Conservation (phyloP, 2,329 filamentous ascomycete species). For the Penicillium sp. region DNA sequence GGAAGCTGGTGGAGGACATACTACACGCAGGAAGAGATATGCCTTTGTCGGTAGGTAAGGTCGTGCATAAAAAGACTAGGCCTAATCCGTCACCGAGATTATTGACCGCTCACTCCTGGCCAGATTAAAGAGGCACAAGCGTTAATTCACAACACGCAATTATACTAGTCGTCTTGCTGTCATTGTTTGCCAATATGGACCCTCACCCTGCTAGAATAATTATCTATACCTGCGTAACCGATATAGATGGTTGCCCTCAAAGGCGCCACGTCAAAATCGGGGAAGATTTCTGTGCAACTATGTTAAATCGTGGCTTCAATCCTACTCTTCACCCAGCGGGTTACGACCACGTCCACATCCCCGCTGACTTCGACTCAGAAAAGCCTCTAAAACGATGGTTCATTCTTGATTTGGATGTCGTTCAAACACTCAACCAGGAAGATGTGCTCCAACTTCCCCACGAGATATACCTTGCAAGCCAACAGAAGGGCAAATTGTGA, state of each 20-base stretch:
- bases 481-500: slow-evolving; percentile 17
- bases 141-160: no score
- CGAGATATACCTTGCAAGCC: slow-evolving; percentile 18
- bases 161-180: no score
- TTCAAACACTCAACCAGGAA: slow-evolving; percentile 3
- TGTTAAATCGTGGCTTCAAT: slow-evolving; percentile 14
- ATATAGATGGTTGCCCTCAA: slow-evolving; percentile 18
- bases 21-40: no score
- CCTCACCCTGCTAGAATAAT: slow-evolving; percentile 9
- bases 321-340: slow-evolving; percentile 8
- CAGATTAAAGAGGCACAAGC: no score
- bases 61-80: no score
- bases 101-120: no score
- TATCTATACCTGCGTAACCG: slow-evolving; percentile 16
- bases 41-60: no score
- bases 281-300: slow-evolving; percentile 8
- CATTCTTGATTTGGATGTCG: slow-evolving; percentile 17
- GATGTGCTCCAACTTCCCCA: slow-evolving; percentile 16
- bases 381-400: slow-evolving; percentile 18
- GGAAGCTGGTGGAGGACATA: no score
- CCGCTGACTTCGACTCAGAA: slow-evolving; percentile 16
- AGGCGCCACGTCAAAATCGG: slow-evolving; percentile 17
- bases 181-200: neutral
- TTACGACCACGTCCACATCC: slow-evolving; percentile 21
- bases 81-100: no score